Evolutionary conservation across 768 basidiomycete species (phyloP), one percentile per base, ranked within the genome.

Genomic region (Lentinula lateritia): DNA sequence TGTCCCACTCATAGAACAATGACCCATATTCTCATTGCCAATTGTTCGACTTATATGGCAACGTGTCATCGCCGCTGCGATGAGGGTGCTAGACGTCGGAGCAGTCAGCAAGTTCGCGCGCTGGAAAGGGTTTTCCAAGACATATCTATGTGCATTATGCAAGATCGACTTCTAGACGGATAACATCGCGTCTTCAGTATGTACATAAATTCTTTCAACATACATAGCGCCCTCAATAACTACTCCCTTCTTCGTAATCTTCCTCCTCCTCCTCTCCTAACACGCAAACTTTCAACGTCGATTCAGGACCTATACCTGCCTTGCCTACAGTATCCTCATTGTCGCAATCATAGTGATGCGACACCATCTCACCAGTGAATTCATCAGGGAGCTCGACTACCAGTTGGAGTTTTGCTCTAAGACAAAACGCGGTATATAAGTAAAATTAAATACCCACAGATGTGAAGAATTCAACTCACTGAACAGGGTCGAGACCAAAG

Each of bases 231-330:
- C 35, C 36, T 35, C 55, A 57, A 57, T n/a, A 23, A 15, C 42
- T 28, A 20, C 16, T 7, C 18, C 43, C 43, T 20, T 35, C 56
- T 48, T 58, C 41, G 10, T 28, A 12, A 2, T 58, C 56, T 7
- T 60, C 58, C 15, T 60, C 58, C 15, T 60, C 46, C 39, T 58
- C 56, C 36, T 50, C 46, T n/a, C 38, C 59, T n/a, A 23, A 5
- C 20, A 60, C 15, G 10, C 12, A 28, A 16, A 60, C 59, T 28
- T 50, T 60, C n/a, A 60, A 41, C 12, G n/a, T 52, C 5, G 46
- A 35, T 18, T 52, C 28, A 32, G 36, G 16, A 15, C 46, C 39
- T 16, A 60, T 42, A 20, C 59, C 59, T 13, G 50, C 59, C 50
- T 42, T 35, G 9, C 59, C 59, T 8, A 60, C 50, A 6, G 59